phyloP scores from a whole-genome alignment of 176 grass and related monocot genomes.

The Eragrostis nindensis region DNA sequence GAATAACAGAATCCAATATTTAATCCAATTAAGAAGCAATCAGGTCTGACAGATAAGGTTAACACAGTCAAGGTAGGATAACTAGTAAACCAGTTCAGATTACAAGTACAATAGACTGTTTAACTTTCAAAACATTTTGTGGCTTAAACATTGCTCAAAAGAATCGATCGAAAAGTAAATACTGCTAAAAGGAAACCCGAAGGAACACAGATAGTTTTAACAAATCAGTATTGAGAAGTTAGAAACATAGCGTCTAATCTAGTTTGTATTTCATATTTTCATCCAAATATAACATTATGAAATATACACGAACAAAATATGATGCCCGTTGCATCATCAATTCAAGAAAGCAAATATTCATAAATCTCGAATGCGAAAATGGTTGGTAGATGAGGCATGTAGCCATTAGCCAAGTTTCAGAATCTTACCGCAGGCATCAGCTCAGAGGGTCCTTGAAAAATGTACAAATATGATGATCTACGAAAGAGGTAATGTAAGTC shows the following conservation, averaged over 20 bases:
- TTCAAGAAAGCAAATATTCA: slow-evolving; percentile 18
- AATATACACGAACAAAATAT: slow-evolving; percentile 17
- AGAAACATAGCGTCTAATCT: background rate
- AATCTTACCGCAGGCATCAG: slow-evolving; percentile 93
- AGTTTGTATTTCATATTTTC: slow-evolving; percentile 15
- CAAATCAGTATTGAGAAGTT: background rate
- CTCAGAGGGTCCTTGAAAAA: slow-evolving; percentile 92
- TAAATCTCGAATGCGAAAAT: slow-evolving; percentile 28
- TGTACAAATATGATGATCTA: slow-evolving; percentile 84
- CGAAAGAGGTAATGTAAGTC: slow-evolving; percentile 26
- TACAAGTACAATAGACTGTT: slow-evolving; percentile 1
- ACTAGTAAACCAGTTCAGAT: slow-evolving; percentile 10
- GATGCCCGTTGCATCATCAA: slow-evolving; percentile 3
- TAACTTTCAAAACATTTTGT: slow-evolving; percentile 1
- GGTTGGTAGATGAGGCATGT: background rate
- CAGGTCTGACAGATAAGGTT: no score
- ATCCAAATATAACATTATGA: background rate
- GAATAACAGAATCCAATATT: no score
- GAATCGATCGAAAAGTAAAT: background rate
- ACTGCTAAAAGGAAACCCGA: slow-evolving; percentile 7
- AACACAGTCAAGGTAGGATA: background rate
- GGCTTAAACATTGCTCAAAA: slow-evolving; percentile 14
- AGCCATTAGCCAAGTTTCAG: slow-evolving; percentile 27
- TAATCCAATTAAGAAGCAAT: background rate
- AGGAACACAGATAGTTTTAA: background rate